Conservation (phyloP, 306 rosid genomes). For the Abrus pulchellus region DNA sequence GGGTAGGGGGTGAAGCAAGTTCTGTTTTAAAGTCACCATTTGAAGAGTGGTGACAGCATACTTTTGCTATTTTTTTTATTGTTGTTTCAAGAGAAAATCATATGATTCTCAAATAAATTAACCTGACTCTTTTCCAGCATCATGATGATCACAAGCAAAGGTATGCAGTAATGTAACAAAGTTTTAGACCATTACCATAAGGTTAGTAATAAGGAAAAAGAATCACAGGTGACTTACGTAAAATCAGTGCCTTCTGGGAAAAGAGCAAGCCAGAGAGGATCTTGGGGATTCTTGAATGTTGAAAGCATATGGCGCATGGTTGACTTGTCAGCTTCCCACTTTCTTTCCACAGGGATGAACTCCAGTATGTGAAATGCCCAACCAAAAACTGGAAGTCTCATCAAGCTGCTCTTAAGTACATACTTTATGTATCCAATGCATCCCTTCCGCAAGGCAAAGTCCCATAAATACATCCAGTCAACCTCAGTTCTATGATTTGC, state of each 20-base stretch:
- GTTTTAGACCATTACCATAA: constrained; percentile 9
- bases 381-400: constrained; percentile 84
- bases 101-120: constrained; percentile 26
- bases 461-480: constrained; percentile 95
- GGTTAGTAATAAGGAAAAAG: constrained; percentile 20
- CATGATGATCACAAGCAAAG: constrained; percentile 20
- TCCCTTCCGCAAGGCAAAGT: constrained; percentile 82
- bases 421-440: constrained; percentile 74
- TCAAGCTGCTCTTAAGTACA: constrained; percentile 79
- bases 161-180: neutral
- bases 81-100: constrained; percentile 17
- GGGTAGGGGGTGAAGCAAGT: constrained; percentile 4
- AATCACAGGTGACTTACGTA: constrained; percentile 61
- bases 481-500: constrained; percentile 91
- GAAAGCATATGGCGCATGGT: constrained; percentile 74
- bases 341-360: constrained; percentile 81
- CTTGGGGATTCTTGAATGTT: constrained; percentile 70
- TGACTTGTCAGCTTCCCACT: constrained; percentile 78
- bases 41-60: neutral
- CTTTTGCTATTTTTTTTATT: neutral
- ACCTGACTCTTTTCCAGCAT: constrained; percentile 10
- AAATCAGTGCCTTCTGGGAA: constrained; percentile 94
- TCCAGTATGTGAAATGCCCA: constrained; percentile 87
- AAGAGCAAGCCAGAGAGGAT: constrained; percentile 88
- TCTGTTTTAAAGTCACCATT: constrained; percentile 26